phyloP scores from a whole-genome alignment of 2,329 filamentous ascomycete species.

The Penicillium hesseltinei region DNA sequence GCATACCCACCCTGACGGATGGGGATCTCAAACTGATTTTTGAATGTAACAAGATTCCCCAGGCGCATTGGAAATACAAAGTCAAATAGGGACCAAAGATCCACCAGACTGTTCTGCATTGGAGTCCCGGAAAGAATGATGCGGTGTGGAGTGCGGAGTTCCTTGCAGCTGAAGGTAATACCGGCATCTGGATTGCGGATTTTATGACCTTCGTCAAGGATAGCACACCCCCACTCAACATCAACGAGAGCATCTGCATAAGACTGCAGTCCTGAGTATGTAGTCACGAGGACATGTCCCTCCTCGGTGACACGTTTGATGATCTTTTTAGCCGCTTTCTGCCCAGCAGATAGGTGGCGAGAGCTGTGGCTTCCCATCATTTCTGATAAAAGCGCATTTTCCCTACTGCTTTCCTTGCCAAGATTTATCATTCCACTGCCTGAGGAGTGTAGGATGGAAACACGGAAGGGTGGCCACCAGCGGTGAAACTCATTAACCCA shows the following conservation, averaged over 20 bases:
- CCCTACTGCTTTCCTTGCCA: constrained; percentile 57
- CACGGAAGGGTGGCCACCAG: constrained; percentile 98
- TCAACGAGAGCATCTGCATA: constrained; percentile 80
- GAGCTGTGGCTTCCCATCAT: constrained; percentile 48
- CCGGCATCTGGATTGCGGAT: constrained; percentile 95
- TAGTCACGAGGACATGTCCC: constrained; percentile 92
- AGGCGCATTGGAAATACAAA: constrained; percentile 96
- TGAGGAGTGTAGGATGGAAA: constrained; percentile 91
- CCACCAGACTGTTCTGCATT: constrained; percentile 93
- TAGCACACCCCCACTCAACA: constrained; percentile 87
- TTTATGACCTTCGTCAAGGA: constrained; percentile 96
- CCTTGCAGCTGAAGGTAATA: constrained; percentile 93
- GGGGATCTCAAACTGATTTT: constrained; percentile 87
- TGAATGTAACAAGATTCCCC: constrained; percentile 86
- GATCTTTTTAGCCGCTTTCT: constrained; percentile 72
- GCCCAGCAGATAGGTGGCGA: constrained; percentile 49
- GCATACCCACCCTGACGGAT: constrained; percentile 93
- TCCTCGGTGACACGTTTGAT: constrained; percentile 77
- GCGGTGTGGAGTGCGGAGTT: constrained; percentile 82
- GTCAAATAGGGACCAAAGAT: constrained; percentile 96
- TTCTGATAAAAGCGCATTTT: constrained; percentile 62
- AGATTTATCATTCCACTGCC: constrained; percentile 95
- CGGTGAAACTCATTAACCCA: constrained; percentile 98
- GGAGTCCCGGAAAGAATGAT: constrained; percentile 94
- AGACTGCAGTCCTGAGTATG: constrained; percentile 91